Evolutionary conservation across 2,329 filamentous ascomycete genomes (phyloP).

Genomic region (Dothiorella sarmentorum): DNA sequence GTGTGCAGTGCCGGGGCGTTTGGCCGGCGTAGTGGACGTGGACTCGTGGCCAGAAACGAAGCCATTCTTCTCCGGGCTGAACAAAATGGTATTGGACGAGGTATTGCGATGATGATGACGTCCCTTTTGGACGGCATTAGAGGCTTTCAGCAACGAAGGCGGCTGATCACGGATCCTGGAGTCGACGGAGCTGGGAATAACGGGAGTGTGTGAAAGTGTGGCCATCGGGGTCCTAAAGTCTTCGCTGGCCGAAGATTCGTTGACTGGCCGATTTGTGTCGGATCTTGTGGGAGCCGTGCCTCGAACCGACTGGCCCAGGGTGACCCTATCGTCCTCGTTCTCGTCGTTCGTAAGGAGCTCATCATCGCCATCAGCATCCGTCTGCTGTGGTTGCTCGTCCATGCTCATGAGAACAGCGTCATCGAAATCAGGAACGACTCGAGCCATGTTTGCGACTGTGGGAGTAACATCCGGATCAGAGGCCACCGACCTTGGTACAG

Average conservation of each 20-base stretch:
- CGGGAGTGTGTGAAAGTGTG: slow-evolving; percentile 28
- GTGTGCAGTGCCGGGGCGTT: slow-evolving; percentile 24
- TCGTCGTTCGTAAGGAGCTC: slow-evolving; percentile 82
- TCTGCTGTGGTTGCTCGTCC: slow-evolving; percentile 55
- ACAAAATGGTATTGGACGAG: slow-evolving; percentile 81
- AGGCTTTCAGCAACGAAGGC: slow-evolving; percentile 33
- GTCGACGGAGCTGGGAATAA: slow-evolving; percentile 24
- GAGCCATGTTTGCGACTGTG: slow-evolving; percentile 34
- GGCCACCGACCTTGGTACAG: slow-evolving; percentile 51
- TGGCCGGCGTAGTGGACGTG: slow-evolving; percentile 34
- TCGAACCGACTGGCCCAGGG: background rate
- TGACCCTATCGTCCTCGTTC: slow-evolving; percentile 48
- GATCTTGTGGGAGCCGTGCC: slow-evolving; percentile 16
- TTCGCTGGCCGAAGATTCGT: slow-evolving; percentile 34
- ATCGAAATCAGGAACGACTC: slow-evolving; percentile 45
- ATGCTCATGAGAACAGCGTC: slow-evolving; percentile 32
- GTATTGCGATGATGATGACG: slow-evolving; percentile 61
- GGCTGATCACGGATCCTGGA: slow-evolving; percentile 19
- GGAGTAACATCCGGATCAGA: slow-evolving; percentile 54
- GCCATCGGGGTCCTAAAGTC: slow-evolving; percentile 44
- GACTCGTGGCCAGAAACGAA: slow-evolving; percentile 39
- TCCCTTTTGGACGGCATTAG: background rate
- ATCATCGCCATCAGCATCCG: slow-evolving; percentile 84
- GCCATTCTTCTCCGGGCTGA: slow-evolving; percentile 62
- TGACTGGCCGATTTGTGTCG: slow-evolving; percentile 28